Conservation (phyloP, 768 basidiomycete species). For the Rossbeevera mucosa region DNA sequence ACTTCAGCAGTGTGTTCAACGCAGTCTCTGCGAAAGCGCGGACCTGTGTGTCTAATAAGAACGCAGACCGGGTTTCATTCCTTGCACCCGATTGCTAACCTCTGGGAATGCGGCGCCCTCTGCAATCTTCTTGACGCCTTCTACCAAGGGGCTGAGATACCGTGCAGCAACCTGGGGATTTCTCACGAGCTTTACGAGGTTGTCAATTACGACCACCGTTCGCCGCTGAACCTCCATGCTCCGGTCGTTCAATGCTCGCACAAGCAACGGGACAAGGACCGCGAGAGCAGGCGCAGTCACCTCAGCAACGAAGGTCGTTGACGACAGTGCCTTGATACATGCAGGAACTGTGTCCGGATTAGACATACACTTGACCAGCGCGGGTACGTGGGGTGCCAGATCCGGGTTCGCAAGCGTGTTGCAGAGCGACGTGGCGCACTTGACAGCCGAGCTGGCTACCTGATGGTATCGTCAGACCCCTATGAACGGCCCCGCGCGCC, state of each 20-base stretch:
- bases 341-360: conserved; percentile 82
- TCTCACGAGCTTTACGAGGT: conserved; percentile 95
- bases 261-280: conserved; percentile 87
- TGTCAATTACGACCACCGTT: conserved; percentile 91
- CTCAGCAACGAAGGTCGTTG: conserved; percentile 95
- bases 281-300: conserved; percentile 95
- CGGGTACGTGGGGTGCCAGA: conserved; percentile 81
- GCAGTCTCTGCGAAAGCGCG: conserved; percentile 90
- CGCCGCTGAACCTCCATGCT: conserved; percentile 96
- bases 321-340: conserved; percentile 93
- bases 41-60: conserved; percentile 44
- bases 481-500: background rate
- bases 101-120: conserved; percentile 94
- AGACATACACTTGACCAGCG: conserved; percentile 92
- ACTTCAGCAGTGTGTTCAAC: conserved; percentile 69
- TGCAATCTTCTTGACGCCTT: conserved; percentile 87
- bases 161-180: conserved; percentile 84
- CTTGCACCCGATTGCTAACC: conserved; percentile 37
- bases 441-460: conserved; percentile 83
- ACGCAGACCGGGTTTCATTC: conserved; percentile 7
- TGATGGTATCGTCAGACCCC: conserved; percentile 27
- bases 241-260: conserved; percentile 88
- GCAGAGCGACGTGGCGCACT: conserved; percentile 87
- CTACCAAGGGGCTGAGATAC: conserved; percentile 82
- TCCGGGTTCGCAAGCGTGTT: conserved; percentile 91